Conservation (phyloP, 768 basidiomycete genomes). For the Coprinopsis strossmayeri region DNA sequence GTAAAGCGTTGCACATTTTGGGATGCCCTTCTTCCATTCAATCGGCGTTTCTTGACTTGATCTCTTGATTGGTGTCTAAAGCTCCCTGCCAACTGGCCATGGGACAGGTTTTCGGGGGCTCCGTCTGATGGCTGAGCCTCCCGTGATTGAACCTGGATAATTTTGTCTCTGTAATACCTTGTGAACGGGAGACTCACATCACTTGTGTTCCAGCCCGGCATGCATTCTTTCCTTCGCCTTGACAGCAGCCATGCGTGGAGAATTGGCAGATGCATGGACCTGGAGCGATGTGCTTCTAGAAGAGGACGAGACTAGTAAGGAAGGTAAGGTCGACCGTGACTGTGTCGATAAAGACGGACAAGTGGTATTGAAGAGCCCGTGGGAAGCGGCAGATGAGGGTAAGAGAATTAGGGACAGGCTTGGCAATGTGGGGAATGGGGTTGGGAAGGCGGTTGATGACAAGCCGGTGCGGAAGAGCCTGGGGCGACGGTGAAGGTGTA, state of each 20-base stretch:
- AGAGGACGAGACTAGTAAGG: constrained; percentile 15
- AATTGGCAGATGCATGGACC: constrained; percentile 60
- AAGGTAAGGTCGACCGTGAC: neutral
- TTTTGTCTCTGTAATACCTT: too few relatives aligned
- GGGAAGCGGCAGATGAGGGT: too few relatives aligned
- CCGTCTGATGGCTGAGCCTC: neutral
- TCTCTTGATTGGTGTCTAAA: neutral
- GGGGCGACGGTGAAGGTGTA: neutral
- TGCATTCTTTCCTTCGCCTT: constrained; percentile 66
- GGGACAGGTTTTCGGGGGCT: neutral
- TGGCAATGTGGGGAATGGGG: neutral
- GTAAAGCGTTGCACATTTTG: too few relatives aligned
- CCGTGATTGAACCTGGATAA: neutral
- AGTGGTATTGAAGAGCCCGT: too few relatives aligned
- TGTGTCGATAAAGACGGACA: neutral
- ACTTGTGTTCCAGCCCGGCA: constrained; percentile 45
- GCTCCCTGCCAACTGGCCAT: neutral
- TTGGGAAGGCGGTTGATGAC: neutral
- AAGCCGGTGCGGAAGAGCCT: neutral
- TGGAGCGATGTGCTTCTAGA: constrained; percentile 56
- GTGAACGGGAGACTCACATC: too few relatives aligned
- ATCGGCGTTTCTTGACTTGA: neutral
- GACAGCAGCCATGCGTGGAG: constrained; percentile 57
- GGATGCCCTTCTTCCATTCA: neutral
- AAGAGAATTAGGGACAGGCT: too few relatives aligned